These are phyloP conservation scores for Rostrohypoxylon terebratum DNA, from an alignment of 495 filamentous ascomycete species.

Conservation along the genomic window DNA sequence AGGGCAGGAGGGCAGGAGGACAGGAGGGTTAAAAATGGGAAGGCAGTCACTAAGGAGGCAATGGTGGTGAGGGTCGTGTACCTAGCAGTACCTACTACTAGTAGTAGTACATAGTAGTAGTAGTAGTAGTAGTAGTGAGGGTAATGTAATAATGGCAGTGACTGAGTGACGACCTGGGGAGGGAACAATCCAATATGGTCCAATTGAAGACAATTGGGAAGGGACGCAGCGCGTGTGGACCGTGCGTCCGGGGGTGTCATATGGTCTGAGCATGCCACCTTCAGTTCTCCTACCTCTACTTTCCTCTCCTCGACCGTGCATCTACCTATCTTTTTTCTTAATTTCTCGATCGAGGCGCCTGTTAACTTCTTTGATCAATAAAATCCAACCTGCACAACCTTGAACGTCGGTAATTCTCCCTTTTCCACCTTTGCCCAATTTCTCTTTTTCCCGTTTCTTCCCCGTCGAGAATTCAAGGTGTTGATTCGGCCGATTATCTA, in stretches of 20 bases:
- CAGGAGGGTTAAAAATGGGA: not conserved
- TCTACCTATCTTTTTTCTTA: slow-evolving; percentile 30
- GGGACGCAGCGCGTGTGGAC: slow-evolving; percentile 42
- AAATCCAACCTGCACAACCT: slow-evolving; percentile 26
- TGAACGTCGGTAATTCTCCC: slow-evolving; percentile 8
- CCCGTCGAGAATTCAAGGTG: slow-evolving; percentile 29
- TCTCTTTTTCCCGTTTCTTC: slow-evolving; percentile 17
- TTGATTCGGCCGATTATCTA: slow-evolving; percentile 35
- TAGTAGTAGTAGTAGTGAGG: not conserved
- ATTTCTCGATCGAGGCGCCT: slow-evolving; percentile 45
- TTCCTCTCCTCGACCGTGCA: slow-evolving; percentile 34
- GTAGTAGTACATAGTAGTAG: no score
- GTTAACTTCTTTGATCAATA: slow-evolving; percentile 34
- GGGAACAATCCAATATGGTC: not conserved
- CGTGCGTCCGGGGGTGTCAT: slow-evolving; percentile 49
- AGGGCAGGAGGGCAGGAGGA: no score
- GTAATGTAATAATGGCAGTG: not conserved
- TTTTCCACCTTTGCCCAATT: not conserved
- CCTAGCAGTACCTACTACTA: no score
- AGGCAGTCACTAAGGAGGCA: not conserved
- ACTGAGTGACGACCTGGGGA: not conserved
- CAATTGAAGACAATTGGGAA: slow-evolving; percentile 10
- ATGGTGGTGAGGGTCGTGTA: not conserved
- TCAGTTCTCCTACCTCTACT: slow-evolving; percentile 45
- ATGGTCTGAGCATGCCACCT: slow-evolving; percentile 53